phyloP scores from a whole-genome alignment of 441 rosid genomes.

The Kokia cookei region DNA sequence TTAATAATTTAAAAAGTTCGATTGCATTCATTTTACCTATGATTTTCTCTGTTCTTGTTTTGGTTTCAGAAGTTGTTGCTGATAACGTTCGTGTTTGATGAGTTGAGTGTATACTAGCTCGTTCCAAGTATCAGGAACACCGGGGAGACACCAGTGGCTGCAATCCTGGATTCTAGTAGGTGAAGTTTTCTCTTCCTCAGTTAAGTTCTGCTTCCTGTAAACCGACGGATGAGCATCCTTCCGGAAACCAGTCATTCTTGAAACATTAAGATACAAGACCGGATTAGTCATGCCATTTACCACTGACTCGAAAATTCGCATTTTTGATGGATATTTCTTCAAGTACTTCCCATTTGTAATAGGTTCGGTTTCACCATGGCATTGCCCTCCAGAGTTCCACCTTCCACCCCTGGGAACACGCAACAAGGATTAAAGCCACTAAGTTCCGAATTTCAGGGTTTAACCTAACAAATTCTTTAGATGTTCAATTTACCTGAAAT shows the following conservation, averaged over 20 bases:
- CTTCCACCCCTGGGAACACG: slow-evolving; percentile 50
- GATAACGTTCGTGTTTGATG: not conserved
- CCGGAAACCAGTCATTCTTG: slow-evolving; percentile 55
- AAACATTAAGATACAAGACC: slow-evolving; percentile 48
- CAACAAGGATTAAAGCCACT: not conserved
- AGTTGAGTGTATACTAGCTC: slow-evolving; percentile 53
- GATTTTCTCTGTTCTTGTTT: not conserved
- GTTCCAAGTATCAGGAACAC: slow-evolving; percentile 77
- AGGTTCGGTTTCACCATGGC: slow-evolving; percentile 59
- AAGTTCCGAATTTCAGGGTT: not conserved
- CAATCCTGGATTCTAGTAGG: slow-evolving; percentile 49
- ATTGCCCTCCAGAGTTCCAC: slow-evolving; percentile 77
- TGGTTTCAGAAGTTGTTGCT: not conserved
- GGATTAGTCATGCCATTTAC: slow-evolving; percentile 40
- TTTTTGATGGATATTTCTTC: slow-evolving; percentile 47
- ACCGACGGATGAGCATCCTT: slow-evolving; percentile 66
- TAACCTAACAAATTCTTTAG: not conserved
- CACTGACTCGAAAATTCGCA: slow-evolving; percentile 53
- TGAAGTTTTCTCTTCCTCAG: slow-evolving; percentile 33
- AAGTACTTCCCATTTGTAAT: slow-evolving; percentile 33
- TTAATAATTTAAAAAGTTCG: not conserved
- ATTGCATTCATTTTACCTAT: slow-evolving; percentile 1
- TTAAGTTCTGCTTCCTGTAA: slow-evolving; percentile 36
- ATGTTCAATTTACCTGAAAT: slow-evolving; percentile 44
- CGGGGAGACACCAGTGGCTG: slow-evolving; percentile 86